Percentiles rank a stretch among this genome's conserved stretches.
These are phyloP conservation scores for Monosporozyma servazzii DNA, from an alignment of 805 yeast genomes.

Conservation along the genomic window DNA sequence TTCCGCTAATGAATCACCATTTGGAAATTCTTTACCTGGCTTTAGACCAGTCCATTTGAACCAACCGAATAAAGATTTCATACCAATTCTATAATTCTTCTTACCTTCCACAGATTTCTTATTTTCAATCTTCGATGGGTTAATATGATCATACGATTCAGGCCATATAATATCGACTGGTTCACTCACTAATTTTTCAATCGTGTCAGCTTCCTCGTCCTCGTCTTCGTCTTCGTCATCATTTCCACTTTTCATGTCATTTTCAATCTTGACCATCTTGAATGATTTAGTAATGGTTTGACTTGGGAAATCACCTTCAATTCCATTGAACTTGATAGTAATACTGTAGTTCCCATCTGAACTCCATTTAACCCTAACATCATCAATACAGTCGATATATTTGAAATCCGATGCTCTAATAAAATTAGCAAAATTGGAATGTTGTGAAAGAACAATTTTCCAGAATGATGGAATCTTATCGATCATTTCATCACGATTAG, in stretches of 20 bases:
- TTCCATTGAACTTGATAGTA: conserved; percentile 45
- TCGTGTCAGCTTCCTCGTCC: conserved; percentile 41
- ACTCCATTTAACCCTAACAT: conserved; percentile 51
- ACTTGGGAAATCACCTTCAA: conserved; percentile 40
- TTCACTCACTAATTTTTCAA: conserved; percentile 46
- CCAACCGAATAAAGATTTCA: conserved; percentile 83
- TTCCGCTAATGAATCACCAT: conserved; percentile 70
- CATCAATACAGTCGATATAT: conserved; percentile 56
- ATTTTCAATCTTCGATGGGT: conserved; percentile 43
- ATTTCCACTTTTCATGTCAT: conserved; percentile 11
- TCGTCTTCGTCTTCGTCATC: conserved; percentile 19
- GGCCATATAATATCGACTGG: conserved; percentile 65
- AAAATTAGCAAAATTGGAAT: conserved; percentile 77
- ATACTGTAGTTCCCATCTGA: conserved; percentile 46
- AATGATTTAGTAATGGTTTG: conserved; percentile 58
- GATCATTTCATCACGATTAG: conserved; percentile 45
- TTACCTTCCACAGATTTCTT: conserved; percentile 44
- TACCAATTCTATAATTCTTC: conserved; percentile 55
- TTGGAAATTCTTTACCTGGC: conserved; percentile 68
- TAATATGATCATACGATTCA: conserved; percentile 41
- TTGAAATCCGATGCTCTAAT: conserved; percentile 68
- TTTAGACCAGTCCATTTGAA: conserved; percentile 76
- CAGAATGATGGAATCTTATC: conserved; percentile 65
- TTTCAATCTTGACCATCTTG: conserved; percentile 29
- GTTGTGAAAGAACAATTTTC: conserved; percentile 77